Conservation (phyloP, 2,329 filamentous ascomycete species). For the Nakataea oryzae region DNA sequence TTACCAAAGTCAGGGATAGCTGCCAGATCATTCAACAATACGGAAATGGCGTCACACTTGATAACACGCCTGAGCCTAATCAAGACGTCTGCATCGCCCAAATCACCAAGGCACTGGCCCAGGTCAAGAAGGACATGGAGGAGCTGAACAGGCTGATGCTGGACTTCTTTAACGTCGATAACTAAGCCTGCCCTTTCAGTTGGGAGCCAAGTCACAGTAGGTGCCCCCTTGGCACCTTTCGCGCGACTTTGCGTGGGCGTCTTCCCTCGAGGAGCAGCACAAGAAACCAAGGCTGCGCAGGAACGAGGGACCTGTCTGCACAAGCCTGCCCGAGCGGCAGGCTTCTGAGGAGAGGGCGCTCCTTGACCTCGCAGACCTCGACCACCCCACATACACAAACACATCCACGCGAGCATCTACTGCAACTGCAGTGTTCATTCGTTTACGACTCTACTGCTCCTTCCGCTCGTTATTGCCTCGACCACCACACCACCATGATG, state of each 20-base stretch:
- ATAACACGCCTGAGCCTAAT: conserved; percentile 58
- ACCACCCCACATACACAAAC: not conserved
- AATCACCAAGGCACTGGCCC: conserved; percentile 58
- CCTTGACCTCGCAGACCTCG: not conserved
- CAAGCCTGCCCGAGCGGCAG: not conserved
- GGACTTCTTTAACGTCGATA: conserved; percentile 47
- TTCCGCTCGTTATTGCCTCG: not conserved
- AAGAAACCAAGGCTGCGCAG: not conserved
- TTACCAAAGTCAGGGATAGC: conserved; percentile 80
- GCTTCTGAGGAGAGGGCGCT: not conserved
- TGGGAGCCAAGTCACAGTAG: not conserved
- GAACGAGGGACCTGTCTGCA: not conserved
- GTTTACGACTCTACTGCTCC: not conserved
- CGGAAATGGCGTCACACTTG: conserved; percentile 71
- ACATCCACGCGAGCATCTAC: not conserved
- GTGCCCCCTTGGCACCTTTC: not conserved
- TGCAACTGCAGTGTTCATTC: not conserved
- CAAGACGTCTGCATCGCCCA: conserved; percentile 56
- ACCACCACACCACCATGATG: not conserved
- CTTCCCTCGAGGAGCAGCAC: not conserved
- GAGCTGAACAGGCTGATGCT: conserved; percentile 62
- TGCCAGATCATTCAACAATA: conserved; percentile 97
- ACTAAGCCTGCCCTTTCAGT: not conserved
- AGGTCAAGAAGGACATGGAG: conserved; percentile 66
- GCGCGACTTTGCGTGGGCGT: not conserved